Percentiles rank a stretch among this genome's conserved stretches.
Evolutionary conservation across 2,329 filamentous ascomycete species (phyloP).

Genomic region (Sarocladium kiliense): DNA sequence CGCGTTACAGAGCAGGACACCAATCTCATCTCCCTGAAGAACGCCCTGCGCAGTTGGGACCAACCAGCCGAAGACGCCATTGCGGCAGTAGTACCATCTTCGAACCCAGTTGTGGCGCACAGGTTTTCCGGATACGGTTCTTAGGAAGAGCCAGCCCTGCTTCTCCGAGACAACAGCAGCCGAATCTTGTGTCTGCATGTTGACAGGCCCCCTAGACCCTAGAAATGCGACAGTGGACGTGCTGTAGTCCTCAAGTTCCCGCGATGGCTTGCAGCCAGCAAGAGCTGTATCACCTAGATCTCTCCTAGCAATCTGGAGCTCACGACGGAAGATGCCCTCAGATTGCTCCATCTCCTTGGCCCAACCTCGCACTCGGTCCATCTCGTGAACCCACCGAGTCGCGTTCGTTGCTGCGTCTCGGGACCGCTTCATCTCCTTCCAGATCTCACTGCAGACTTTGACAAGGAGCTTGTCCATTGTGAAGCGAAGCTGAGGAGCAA

Average conservation of each 20-base stretch:
- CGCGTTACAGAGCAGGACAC: slow-evolving; percentile 87
- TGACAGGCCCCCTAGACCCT: slow-evolving; percentile 63
- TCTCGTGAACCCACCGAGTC: slow-evolving; percentile 66
- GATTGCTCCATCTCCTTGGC: slow-evolving; percentile 87
- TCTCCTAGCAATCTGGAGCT: slow-evolving; percentile 72
- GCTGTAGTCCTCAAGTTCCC: slow-evolving; percentile 90
- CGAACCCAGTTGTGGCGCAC: slow-evolving; percentile 84
- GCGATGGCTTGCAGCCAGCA: slow-evolving; percentile 67
- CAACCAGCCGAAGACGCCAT: slow-evolving; percentile 94
- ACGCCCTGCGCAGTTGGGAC: slow-evolving; percentile 81
- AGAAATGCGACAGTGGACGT: slow-evolving; percentile 85
- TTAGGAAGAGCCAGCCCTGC: slow-evolving; percentile 89
- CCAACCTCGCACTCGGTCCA: slow-evolving; percentile 91
- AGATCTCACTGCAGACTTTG: slow-evolving; percentile 77
- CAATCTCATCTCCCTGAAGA: slow-evolving; percentile 92
- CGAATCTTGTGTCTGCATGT: slow-evolving; percentile 50
- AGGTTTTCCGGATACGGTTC: slow-evolving; percentile 79
- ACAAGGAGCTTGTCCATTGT: slow-evolving; percentile 84
- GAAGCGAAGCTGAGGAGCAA: slow-evolving; percentile 79
- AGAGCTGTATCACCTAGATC: slow-evolving; percentile 78
- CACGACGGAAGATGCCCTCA: slow-evolving; percentile 77
- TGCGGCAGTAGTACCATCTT: slow-evolving; percentile 92
- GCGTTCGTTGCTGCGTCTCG: slow-evolving; percentile 63
- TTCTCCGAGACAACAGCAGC: slow-evolving; percentile 63
- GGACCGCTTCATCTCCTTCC: slow-evolving; percentile 74